Percentiles rank a stretch among this genome's conserved stretches.
phyloP scores from a whole-genome alignment of 108 stramenopile species.

The Cyclotella sp. region DNA sequence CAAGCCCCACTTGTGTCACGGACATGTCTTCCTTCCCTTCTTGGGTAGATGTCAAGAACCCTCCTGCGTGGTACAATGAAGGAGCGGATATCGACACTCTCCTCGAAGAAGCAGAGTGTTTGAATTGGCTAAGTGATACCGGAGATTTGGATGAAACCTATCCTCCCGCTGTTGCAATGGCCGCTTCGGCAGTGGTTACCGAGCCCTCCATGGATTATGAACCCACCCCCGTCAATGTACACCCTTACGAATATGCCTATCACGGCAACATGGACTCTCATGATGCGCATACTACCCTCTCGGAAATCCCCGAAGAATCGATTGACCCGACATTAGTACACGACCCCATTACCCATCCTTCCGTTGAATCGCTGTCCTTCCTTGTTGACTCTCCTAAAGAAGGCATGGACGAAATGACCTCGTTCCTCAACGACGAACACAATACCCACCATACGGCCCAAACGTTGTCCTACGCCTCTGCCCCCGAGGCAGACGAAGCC shows the following conservation, averaged over 20 bases:
- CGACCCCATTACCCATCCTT: constrained; percentile 12
- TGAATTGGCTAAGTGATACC: constrained; percentile 87
- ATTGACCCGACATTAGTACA: neutral
- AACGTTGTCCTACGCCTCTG: constrained; percentile 32
- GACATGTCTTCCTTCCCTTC: constrained; percentile 73
- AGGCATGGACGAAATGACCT: constrained; percentile 3
- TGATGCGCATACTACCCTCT: neutral
- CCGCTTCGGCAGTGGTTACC: constrained; percentile 19
- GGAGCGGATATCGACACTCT: constrained; percentile 85
- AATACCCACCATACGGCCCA: neutral
- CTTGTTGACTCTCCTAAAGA: constrained; percentile 18
- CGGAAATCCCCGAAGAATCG: neutral
- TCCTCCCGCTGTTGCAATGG: constrained; percentile 47
- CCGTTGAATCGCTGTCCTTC: constrained; percentile 26
- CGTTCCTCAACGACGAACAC: neutral
- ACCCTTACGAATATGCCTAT: neutral
- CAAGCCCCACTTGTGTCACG: constrained; percentile 79
- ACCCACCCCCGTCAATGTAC: constrained; percentile 10
- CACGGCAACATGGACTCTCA: neutral
- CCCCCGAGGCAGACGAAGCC: constrained; percentile 47
- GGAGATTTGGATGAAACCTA: constrained; percentile 86
- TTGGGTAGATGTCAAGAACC: constrained; percentile 85
- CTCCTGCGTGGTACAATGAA: constrained; percentile 87
- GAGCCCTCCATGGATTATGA: constrained; percentile 6
- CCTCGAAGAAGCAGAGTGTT: constrained; percentile 78